These are phyloP conservation scores for Chloranthus sessilifolius DNA, from an alignment of 164 flowering plant genomes.

Conservation along the genomic window DNA sequence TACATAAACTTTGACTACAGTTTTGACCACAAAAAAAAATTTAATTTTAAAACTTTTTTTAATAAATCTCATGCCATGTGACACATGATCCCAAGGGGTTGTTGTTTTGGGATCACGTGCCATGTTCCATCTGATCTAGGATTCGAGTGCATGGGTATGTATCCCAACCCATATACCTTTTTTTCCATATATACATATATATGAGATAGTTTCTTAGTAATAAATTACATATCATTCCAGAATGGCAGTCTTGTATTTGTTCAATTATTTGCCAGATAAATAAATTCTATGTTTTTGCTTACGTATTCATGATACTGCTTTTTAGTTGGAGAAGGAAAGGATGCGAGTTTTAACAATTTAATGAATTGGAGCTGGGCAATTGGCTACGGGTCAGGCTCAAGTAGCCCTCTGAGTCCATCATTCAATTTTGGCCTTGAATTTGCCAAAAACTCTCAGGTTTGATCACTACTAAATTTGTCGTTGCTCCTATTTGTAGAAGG, in stretches of 20 bases:
- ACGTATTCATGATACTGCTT: slow-evolving; percentile 7
- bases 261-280: not conserved
- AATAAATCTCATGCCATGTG: too few species aligned
- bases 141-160: too few species aligned
- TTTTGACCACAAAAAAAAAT: too few species aligned
- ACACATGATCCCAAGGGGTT: too few species aligned
- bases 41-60: too few species aligned
- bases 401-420: slow-evolving; percentile 89
- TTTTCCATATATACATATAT: too few species aligned
- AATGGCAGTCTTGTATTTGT: too few species aligned
- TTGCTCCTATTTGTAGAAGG: not conserved
- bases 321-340: slow-evolving; percentile 50
- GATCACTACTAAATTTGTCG: not conserved
- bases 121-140: too few species aligned
- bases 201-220: not conserved
- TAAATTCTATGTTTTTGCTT: not conserved
- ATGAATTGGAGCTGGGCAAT: slow-evolving; percentile 83
- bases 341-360: slow-evolving; percentile 38
- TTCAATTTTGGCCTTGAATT: slow-evolving; percentile 91
- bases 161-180: too few species aligned
- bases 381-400: slow-evolving; percentile 76
- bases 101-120: too few species aligned
- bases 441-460: slow-evolving; percentile 73
- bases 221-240: not conserved
- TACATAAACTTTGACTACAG: too few species aligned